Base-by-base conservation (phyloP, 768 basidiomycete genomes). In the Serpula lacrymans region DNA sequence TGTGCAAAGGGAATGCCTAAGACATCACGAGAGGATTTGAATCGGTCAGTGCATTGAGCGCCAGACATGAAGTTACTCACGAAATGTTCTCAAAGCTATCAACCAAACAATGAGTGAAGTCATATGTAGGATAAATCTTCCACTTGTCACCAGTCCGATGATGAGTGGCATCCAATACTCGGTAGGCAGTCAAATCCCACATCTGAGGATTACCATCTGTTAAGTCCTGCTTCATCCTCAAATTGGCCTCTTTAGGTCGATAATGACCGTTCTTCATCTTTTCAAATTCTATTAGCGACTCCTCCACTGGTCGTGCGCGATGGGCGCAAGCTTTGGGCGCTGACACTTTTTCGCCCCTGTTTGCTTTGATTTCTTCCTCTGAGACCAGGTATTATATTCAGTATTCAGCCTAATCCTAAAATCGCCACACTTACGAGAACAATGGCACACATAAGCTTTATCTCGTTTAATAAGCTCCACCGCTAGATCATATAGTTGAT, bases 11-110 rank as follows among this genome's bases (percentile, higher is more conserved):
- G 96, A 98, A 69, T 99, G 96, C 18, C 95, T 98, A 32, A 8
- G 22, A 22, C 18, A 16, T 14, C 11, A 33, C 33, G 20, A 30
- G 20, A n/a, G n/a, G n/a, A n/a, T n/a, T n/a, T n/a, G n/a, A n/a
- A n/a, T n/a, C n/a, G n/a, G n/a, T n/a, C n/a, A n/a, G n/a, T n/a
- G n/a, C n/a, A n/a, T n/a, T n/a, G n/a, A n/a, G n/a, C n/a, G n/a
- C n/a, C n/a, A n/a, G n/a, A n/a, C 25, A 24, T 6, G 37, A 37
- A 29, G 34, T 5, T 13, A 80, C 94, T 61, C 55, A 97, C 96
- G 94, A 90, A 48, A 99, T 97, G 60, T 98, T 96, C 63, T 99
- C 96, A 58, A 99, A 87, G 55, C 94, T 97, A 76, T 99, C 96
- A 40, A 90, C 88, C 39, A 99, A 68, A 65, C 96, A 98, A 68